Percentiles rank a stretch among this genome's conserved stretches.
Conservation (phyloP, 139 green algal genomes). For the Pycnococcus provasolii region DNA sequence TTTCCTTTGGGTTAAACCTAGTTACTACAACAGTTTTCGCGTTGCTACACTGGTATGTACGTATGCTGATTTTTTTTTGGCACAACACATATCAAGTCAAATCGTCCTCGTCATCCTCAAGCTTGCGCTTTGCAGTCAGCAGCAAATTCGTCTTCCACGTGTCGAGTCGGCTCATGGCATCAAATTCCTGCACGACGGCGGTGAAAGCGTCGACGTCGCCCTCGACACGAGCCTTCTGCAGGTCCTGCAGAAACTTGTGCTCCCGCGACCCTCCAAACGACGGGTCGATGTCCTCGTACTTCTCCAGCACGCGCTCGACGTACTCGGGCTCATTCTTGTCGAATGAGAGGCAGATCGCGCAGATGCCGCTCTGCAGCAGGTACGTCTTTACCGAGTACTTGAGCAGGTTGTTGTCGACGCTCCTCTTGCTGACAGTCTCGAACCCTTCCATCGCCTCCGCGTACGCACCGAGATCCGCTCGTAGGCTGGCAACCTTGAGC, state of each 20-base stretch:
- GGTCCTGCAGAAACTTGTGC: slow-evolving; percentile 35
- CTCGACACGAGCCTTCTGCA: slow-evolving; percentile 47
- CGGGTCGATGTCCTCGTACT: slow-evolving; percentile 36
- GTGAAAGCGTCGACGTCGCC: slow-evolving; percentile 70
- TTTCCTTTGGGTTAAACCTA: no score
- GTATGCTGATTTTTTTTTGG: no score
- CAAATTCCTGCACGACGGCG: slow-evolving; percentile 70
- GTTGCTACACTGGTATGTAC: no score
- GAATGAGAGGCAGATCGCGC: slow-evolving; percentile 46
- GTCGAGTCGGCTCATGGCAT: slow-evolving; percentile 77
- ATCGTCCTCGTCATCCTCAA: slow-evolving; percentile 29
- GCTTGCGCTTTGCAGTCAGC: slow-evolving; percentile 35
- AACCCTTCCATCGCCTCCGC: slow-evolving; percentile 49
- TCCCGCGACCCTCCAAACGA: slow-evolving; percentile 26
- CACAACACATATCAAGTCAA: slow-evolving; percentile 8
- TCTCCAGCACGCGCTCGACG: slow-evolving; percentile 30
- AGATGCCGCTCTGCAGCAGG: slow-evolving; percentile 86
- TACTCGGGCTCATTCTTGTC: neutral
- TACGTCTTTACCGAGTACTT: slow-evolving; percentile 84
- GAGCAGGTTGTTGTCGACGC: slow-evolving; percentile 89
- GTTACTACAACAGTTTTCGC: no score
- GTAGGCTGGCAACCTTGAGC: slow-evolving; percentile 45
- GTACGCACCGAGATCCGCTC: slow-evolving; percentile 32
- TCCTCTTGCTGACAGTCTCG: slow-evolving; percentile 52
- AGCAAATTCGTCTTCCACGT: slow-evolving; percentile 70